Conservation (phyloP, 1,139 yeast species). For the Sugiyamaella neomexicana region DNA sequence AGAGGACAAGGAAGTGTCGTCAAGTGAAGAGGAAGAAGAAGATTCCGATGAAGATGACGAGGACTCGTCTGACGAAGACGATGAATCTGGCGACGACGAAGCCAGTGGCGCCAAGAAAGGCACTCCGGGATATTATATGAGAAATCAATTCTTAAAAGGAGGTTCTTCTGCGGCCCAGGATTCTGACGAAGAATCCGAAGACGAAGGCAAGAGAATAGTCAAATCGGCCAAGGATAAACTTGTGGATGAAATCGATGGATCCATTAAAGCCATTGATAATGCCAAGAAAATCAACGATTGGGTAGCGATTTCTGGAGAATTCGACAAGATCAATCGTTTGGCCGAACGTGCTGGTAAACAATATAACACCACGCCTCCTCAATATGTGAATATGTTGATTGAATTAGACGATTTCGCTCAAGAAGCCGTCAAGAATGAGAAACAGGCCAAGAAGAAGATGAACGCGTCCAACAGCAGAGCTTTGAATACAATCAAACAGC, state of each 20-base stretch:
- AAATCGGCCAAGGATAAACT: slow-evolving; percentile 92
- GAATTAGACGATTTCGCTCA: slow-evolving; percentile 70
- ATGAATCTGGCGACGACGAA: slow-evolving; percentile 44
- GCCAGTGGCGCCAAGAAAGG: slow-evolving; percentile 43
- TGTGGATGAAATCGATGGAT: slow-evolving; percentile 76
- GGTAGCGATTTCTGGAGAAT: slow-evolving; percentile 70
- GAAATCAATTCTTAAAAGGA: slow-evolving; percentile 49
- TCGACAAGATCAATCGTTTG: slow-evolving; percentile 71
- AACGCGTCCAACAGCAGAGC: slow-evolving; percentile 86
- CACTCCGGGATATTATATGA: slow-evolving; percentile 56
- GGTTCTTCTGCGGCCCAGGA: slow-evolving; percentile 41
- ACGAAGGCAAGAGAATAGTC: slow-evolving; percentile 71
- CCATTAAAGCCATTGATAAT: slow-evolving; percentile 67
- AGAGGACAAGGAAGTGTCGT: slow-evolving; percentile 15
- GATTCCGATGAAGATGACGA: slow-evolving; percentile 28
- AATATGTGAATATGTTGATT: slow-evolving; percentile 66
- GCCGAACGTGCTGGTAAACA: slow-evolving; percentile 74
- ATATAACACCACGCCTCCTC: slow-evolving; percentile 65
- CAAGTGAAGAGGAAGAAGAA: slow-evolving; percentile 12
- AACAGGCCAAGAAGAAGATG: slow-evolving; percentile 62
- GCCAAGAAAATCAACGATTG: slow-evolving; percentile 76
- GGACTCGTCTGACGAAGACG: slow-evolving; percentile 29
- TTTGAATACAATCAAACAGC: slow-evolving; percentile 83
- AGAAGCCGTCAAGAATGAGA: slow-evolving; percentile 58
- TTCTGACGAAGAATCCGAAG: slow-evolving; percentile 57